Evolutionary conservation across 495 filamentous ascomycete species (phyloP), one percentile per base, ranked within the genome.

Genomic region (Glonium stellatum): DNA sequence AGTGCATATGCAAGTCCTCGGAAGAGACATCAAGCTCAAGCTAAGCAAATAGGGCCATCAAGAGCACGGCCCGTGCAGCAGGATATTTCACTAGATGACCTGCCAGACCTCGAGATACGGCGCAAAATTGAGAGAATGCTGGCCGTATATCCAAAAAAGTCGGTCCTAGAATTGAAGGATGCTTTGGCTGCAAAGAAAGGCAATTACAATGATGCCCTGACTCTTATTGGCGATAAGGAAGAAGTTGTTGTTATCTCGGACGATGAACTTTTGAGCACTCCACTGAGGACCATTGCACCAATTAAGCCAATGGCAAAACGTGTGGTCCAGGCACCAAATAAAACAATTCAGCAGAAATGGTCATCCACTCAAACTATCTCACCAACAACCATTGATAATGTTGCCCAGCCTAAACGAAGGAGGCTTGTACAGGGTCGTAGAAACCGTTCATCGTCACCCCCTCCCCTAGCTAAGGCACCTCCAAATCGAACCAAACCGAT

Each of bases 281-380:
- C 55, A 22, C 15, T 13, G 44, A 35, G 49, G 51, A 69, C 10
- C 10, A 25, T 46, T n/a, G 11, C 34, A 4, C 31, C 60, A 44
- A 34, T 57, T 15, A 63, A 61, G 37, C 54, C 55, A 58, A 61
- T 61, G 18, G 79, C 77, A n/a, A 82, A 85, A 62, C 78, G 81
- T 61, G 74, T 84, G 49, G 77, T 87, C 63, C 85, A 84, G 64
- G 77, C 78, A 22, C 79, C 81, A 11, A 73, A 73, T 4, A 78
- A 69, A 47, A 76, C 78, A 1, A 85, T 89, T 57, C 78, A 80
- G 47, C 78, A 86, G 52, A 84, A 83, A 64, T 88, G 82, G 75
- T 74, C 78, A 5, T 74, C 77, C 22, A 35, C 42, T 10, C 60
- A 61, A 31, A 55, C 34, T 31, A 23, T 27, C 19, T 31, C 48